A percentile compares a stretch with the other conserved stretches of the same genome.
Conservation (phyloP, 179 eudicot genomes). For the Silene noctiflora region DNA sequence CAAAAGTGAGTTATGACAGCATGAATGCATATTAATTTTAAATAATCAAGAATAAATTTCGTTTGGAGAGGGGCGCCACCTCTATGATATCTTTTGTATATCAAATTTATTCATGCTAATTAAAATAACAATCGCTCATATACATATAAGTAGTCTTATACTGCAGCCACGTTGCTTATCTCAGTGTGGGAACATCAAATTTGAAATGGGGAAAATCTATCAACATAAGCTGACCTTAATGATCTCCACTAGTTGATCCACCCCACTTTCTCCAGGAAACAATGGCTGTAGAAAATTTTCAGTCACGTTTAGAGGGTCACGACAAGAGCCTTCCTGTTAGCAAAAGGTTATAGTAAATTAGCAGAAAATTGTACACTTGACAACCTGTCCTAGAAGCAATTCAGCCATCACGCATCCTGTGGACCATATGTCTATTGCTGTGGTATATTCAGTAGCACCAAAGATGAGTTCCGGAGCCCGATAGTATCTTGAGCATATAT, state of each 20-base stretch:
- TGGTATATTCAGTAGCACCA: slow-evolving; percentile 92
- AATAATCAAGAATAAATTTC: not conserved
- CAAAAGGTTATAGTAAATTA: not conserved
- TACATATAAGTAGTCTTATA: not conserved
- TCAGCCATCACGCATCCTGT: slow-evolving; percentile 98
- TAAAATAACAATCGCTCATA: not conserved
- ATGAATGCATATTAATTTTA: not conserved
- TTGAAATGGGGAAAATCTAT: not conserved
- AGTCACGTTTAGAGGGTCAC: slow-evolving; percentile 10
- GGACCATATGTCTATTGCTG: slow-evolving; percentile 95
- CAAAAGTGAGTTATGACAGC: not conserved
- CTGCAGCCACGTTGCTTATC: not conserved
- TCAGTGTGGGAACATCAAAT: not conserved
- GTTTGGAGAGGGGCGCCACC: too few relatives aligned
- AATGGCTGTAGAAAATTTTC: slow-evolving; percentile 56
- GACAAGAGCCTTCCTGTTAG: not conserved
- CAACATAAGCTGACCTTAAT: slow-evolving; percentile 49
- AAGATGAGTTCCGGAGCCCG: slow-evolving; percentile 96
- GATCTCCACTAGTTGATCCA: slow-evolving; percentile 90
- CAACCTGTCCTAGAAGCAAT: slow-evolving; percentile 90
- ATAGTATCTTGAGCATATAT: slow-evolving; percentile 90
- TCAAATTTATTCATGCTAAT: not conserved
- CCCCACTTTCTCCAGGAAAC: slow-evolving; percentile 98
- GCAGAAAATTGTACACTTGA: slow-evolving; percentile 10
- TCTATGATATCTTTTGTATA: too few relatives aligned